Evolutionary conservation across 345 rosid genomes (phyloP).

Genomic region (Rhodamnia argentea): DNA sequence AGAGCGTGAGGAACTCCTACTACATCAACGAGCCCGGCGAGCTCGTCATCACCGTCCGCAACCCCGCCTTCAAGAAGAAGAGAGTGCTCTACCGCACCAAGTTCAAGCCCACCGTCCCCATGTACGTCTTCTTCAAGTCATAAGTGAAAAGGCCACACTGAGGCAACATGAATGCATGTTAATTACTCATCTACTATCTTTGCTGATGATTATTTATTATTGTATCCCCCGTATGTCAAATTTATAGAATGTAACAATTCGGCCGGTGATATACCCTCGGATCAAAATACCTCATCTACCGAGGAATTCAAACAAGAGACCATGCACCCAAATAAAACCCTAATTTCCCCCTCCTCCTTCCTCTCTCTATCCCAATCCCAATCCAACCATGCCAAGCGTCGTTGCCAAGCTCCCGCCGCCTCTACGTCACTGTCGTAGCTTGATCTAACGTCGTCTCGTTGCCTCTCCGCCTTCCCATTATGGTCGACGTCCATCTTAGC

Average conservation of each 20-base stretch:
- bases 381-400: background rate
- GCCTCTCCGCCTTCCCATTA: background rate
- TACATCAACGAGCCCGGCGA: conserved; percentile 49
- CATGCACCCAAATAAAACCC: background rate
- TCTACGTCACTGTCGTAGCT: fast-evolving
- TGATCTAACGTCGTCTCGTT: background rate
- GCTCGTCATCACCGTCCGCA: conserved; percentile 34
- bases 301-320: background rate
- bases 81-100: conserved; percentile 37
- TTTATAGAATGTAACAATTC: background rate
- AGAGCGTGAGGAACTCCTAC: conserved; percentile 33
- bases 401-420: background rate
- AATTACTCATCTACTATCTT: background rate
- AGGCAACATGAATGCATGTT: background rate
- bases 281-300: background rate
- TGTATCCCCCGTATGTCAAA: background rate
- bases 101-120: conserved; percentile 29
- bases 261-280: background rate
- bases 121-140: conserved; percentile 6
- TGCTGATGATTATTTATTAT: background rate
- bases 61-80: conserved; percentile 25
- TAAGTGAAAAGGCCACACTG: background rate
- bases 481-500: background rate
- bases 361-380: background rate
- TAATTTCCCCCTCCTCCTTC: background rate